Base-by-base conservation (phyloP, 495 filamentous ascomycete genomes). In the Hyaloscypha hepaticicola region DNA sequence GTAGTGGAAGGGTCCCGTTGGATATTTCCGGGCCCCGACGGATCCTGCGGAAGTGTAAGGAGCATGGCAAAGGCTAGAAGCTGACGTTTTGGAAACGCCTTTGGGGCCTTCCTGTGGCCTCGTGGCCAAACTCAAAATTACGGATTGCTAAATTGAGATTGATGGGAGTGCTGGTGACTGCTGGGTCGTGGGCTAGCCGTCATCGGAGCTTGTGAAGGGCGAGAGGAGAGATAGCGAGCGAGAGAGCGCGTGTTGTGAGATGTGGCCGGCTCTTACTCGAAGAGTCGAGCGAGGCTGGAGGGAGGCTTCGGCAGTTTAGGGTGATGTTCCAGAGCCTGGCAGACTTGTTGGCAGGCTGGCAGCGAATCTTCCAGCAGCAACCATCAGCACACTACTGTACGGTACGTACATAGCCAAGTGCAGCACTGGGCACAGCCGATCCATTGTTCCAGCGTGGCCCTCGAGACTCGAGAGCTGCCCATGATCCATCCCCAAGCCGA, bases 11-110 rank as follows among this genome's bases (percentile, higher is more conserved):
- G 56, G 8, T 38, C 24, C 31, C 21, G 53, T 21, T 21, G 51
- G 19, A 58, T 58, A 49, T 52, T 62, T 62, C 60, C 38, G n/a
- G n/a, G n/a, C n/a, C n/a, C n/a, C n/a, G 55, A 22, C 27, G 50
- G 49, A 53, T 62, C 55, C 60, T 31, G 27, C 60, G 60, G 60
- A 55, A 34, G 12, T 51, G 25, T 25, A 29, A n/a, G n/a, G 25
- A 45, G 45, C 51, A 62, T 33, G 22, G 38, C 19, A 28, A 52
- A 31, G 60, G 60, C 60, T 62, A 49, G 38, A 60, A 25, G 57
- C 33, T 25, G 57, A 59, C 25, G 58, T 28, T 50, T 22, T 27
- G 22, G 34, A 50, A 58, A 27, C 56, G 56, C 31, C 56, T 58
- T 24, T 58, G 31, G 21, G 21, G 28, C 56, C 25, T 38, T 45